phyloP scores from a whole-genome alignment of 2,329 filamentous ascomycete species.

The Aspergillus vadensis region DNA sequence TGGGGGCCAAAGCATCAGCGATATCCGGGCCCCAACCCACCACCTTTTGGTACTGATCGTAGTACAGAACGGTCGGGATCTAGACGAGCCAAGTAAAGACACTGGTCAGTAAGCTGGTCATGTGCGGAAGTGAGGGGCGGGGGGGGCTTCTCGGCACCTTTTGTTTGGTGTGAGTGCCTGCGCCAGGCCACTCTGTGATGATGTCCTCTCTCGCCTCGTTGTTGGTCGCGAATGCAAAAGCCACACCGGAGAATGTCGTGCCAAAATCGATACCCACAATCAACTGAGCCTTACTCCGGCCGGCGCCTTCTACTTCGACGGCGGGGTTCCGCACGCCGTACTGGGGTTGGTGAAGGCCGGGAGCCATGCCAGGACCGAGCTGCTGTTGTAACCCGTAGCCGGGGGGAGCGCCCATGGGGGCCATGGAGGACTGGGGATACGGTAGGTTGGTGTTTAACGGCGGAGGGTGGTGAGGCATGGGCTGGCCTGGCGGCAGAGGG shows the following conservation, averaged over 20 bases:
- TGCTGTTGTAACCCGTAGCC: conserved; percentile 48
- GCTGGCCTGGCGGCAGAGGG: conserved; percentile 52
- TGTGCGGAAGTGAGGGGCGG: not conserved
- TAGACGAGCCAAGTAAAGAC: conserved; percentile 9
- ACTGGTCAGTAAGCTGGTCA: conserved; percentile 13
- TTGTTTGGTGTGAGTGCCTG: conserved; percentile 96
- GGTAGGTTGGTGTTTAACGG: conserved; percentile 58
- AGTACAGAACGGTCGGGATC: conserved; percentile 99
- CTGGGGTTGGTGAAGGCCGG: conserved; percentile 29
- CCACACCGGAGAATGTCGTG: conserved; percentile 96
- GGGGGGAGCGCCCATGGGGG: conserved; percentile 45
- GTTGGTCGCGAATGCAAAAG: conserved; percentile 90
- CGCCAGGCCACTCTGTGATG: conserved; percentile 98
- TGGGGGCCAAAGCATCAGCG: conserved; percentile 91
- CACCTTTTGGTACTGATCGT: conserved; percentile 98
- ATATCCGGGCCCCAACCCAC: conserved; percentile 99
- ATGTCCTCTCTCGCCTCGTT: conserved; percentile 98
- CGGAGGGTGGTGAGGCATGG: conserved; percentile 49
- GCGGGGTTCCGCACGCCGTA: conserved; percentile 38
- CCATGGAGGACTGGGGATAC: conserved; percentile 47
- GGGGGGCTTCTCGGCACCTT: conserved; percentile 64
- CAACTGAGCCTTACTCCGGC: conserved; percentile 89
- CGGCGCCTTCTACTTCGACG: conserved; percentile 80
- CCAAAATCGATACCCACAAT: conserved; percentile 99
- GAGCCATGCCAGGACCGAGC: conserved; percentile 31